Evolutionary conservation across 441 rosid genomes (phyloP), one percentile per base, ranked within the genome.

Genomic region (Raphanus hybrid): DNA sequence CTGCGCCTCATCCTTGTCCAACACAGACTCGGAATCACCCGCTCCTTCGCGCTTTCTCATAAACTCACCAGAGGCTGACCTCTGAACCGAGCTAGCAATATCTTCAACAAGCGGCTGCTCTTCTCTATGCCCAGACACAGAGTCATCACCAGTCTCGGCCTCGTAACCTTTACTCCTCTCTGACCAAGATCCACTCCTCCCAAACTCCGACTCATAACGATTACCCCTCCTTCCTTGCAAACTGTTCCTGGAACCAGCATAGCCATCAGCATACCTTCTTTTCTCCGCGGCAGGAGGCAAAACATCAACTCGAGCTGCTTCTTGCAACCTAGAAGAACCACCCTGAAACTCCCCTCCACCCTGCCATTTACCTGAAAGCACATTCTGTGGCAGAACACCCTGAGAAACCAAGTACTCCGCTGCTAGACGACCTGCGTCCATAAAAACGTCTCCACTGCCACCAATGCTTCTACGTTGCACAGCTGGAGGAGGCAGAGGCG

Each of bases 381-480:
- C 85, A 75, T 77, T 84, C 8, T 87, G 83, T 11, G 97, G 87
- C 55, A 92, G 69, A 66, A 88, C 76, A 39, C 97, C 97, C 82
- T 88, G 91, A 80, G 96, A 90, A 69, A 90, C 97, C 81, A 96
- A 87, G 78, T 93, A 93, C 83, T 96, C 98, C 1, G 92, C 89
- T 0, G 98, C 99, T 71, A 96, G 91, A 72, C 93, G 89, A 50
- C 99, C 98, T 4, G 98, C 99, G 83, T 93, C 94, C 91, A 93
- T 84, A 81, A 93, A 85, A 62, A 93, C 74, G 3, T 80, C 82
- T 0, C 86, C 84, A 0, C 87, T 85, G 3, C 84, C 82, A 8
- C 61, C 62, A 9, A 0, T 0, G 58, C 69, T 70, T 79, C 85
- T 85, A 6, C 85, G 90, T 9, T 85, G 90, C 3, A 83, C 82